phyloP scores from a whole-genome alignment of 768 basidiomycete genomes.

The Guyanaporus albipodus region DNA sequence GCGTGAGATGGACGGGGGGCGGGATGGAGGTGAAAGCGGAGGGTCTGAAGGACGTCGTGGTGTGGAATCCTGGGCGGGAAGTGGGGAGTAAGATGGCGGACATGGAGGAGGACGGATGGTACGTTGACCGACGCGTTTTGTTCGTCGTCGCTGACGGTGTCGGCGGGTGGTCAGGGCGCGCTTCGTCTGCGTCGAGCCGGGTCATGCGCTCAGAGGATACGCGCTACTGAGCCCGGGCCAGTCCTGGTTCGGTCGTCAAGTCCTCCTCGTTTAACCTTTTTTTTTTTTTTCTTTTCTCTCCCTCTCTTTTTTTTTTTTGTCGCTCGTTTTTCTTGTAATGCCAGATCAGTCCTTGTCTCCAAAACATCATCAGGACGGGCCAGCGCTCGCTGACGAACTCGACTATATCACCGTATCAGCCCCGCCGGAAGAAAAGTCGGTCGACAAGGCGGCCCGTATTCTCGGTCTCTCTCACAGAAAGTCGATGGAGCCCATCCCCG shows the following conservation, averaged over 20 bases:
- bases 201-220: constrained; percentile 74
- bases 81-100: constrained; percentile 73
- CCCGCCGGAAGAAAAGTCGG: constrained; percentile 30
- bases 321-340: background rate
- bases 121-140: background rate
- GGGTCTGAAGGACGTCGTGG: constrained; percentile 76
- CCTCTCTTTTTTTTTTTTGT: background rate
- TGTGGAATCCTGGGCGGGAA: constrained; percentile 88
- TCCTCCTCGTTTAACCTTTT: constrained; percentile 38
- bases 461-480: constrained; percentile 70
- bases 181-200: constrained; percentile 92
- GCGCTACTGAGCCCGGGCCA: constrained; percentile 56
- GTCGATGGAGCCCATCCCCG: constrained; percentile 85
- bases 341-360: constrained; percentile 41
- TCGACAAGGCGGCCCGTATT: constrained; percentile 75
- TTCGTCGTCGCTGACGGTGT: background rate
- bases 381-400: constrained; percentile 60
- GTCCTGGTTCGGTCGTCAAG: constrained; percentile 77
- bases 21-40: constrained; percentile 48
- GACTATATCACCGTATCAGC: constrained; percentile 62
- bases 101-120: constrained; percentile 91
- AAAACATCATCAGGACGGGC: constrained; percentile 9
- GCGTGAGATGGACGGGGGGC: constrained; percentile 57
- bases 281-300: background rate
- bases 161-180: constrained; percentile 53